Conservation (phyloP, 345 rosid genomes). For the Mangifera indica region DNA sequence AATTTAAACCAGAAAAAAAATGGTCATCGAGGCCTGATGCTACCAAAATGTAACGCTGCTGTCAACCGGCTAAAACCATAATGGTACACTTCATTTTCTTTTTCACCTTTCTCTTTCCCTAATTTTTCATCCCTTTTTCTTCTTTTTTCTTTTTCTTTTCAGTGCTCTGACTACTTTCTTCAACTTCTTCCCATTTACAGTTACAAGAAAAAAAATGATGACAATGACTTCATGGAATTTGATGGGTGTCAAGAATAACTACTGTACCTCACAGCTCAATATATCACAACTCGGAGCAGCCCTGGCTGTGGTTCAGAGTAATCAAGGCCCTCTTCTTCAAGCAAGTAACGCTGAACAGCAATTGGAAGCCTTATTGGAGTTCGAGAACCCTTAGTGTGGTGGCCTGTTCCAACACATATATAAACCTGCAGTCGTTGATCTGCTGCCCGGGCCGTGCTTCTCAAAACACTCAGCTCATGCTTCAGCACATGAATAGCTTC, state of each 20-base stretch:
- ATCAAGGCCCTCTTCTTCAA: slow-evolving; percentile 90
- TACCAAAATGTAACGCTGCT: slow-evolving; percentile 45
- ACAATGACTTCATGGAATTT: slow-evolving; percentile 32
- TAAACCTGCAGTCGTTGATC: slow-evolving; percentile 86
- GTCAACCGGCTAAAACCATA: slow-evolving; percentile 39
- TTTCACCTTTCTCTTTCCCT: slow-evolving; percentile 22
- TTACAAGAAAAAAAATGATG: slow-evolving; percentile 47
- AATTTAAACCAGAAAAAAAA: slow-evolving; percentile 17
- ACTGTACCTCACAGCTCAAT: slow-evolving; percentile 46
- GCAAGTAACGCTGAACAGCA: slow-evolving; percentile 84
- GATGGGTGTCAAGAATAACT: slow-evolving; percentile 41
- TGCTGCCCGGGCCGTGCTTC: slow-evolving; percentile 67
- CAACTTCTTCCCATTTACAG: slow-evolving; percentile 57
- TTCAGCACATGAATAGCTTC: slow-evolving; percentile 87
- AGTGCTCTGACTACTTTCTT: slow-evolving; percentile 38
- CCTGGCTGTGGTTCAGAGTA: slow-evolving; percentile 93
- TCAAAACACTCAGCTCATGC: slow-evolving; percentile 71
- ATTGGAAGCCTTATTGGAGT: slow-evolving; percentile 91
- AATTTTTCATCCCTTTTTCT: background rate
- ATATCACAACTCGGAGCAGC: slow-evolving; percentile 82
- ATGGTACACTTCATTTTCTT: slow-evolving; percentile 38
- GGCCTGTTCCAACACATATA: slow-evolving; percentile 95
- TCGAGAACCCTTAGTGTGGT: slow-evolving; percentile 88
- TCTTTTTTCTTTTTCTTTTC: slow-evolving; percentile 14
- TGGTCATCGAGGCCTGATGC: slow-evolving; percentile 28